Percentiles rank a stretch among this genome's conserved stretches.
These are phyloP conservation scores for Hypocrella siamensis DNA, from an alignment of 2,329 filamentous ascomycete species.

Conservation along the genomic window DNA sequence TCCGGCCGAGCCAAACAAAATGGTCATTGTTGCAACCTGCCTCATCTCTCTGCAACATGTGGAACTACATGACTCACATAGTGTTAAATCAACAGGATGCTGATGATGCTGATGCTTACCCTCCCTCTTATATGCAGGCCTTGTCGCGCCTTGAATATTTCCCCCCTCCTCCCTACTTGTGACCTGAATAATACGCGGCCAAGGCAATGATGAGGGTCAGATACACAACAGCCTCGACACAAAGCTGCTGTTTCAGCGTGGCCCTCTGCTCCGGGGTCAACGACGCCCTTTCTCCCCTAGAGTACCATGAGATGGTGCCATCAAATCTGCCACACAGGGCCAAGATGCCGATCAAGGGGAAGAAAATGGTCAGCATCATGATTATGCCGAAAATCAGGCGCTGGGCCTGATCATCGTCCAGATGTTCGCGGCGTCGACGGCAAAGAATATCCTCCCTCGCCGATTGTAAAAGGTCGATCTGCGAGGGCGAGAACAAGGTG, in stretches of 20 bases:
- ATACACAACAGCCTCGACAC: conserved; percentile 18
- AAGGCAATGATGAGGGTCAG: conserved; percentile 15
- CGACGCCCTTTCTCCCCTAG: conserved; percentile 25
- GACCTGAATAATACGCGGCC: conserved; percentile 15
- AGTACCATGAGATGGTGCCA: conserved; percentile 30
- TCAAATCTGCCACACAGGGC: conserved; percentile 29
- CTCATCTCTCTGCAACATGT: no score
- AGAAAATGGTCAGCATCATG: conserved; percentile 19
- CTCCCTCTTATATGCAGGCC: neutral
- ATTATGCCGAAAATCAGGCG: conserved; percentile 22
- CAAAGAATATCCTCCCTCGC: conserved; percentile 14
- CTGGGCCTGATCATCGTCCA: conserved; percentile 14
- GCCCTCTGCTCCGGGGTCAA: conserved; percentile 18
- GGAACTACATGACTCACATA: no score
- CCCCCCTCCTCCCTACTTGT: conserved; percentile 1
- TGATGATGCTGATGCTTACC: no score
- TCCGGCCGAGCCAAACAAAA: no score
- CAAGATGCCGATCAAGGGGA: conserved; percentile 32
- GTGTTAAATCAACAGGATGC: no score
- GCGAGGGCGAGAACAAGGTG: conserved; percentile 13
- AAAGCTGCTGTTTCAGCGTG: conserved; percentile 20
- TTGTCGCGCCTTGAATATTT: neutral
- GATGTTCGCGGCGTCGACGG: conserved; percentile 12
- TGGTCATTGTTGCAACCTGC: no score
- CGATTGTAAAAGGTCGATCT: conserved; percentile 15